These are phyloP conservation scores for Syncephalis plumigaleata DNA, from an alignment of 371 early-diverging fungal genomes.

Conservation along the genomic window DNA sequence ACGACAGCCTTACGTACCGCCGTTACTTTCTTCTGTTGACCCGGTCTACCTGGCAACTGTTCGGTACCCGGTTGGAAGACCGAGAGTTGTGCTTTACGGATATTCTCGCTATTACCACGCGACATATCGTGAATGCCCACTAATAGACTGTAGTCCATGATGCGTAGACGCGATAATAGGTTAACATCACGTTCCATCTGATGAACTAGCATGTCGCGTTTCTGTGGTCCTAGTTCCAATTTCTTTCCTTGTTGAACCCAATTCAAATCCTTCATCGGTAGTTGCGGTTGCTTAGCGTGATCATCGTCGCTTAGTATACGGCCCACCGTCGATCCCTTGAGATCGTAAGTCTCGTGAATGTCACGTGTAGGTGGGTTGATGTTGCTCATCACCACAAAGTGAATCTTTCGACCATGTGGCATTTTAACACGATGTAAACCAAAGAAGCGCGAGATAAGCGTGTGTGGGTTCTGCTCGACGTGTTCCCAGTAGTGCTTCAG, in stretches of 20 bases:
- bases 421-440: constrained; percentile 91
- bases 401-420: constrained; percentile 79
- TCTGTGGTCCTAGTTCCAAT: constrained; percentile 70
- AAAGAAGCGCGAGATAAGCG: constrained; percentile 81
- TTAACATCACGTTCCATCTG: constrained; percentile 74
- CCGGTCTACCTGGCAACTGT: constrained; percentile 13
- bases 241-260: constrained; percentile 58
- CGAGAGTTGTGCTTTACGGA: constrained; percentile 70
- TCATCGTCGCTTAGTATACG: constrained; percentile 61
- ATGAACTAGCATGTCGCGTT: constrained; percentile 47
- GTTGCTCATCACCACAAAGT: constrained; percentile 97
- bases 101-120: constrained; percentile 67
- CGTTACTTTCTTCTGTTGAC: constrained; percentile 36
- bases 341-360: constrained; percentile 87
- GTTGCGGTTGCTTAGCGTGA: constrained; percentile 48
- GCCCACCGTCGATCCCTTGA: constrained; percentile 88
- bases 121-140: constrained; percentile 74
- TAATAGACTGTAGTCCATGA: constrained; percentile 95
- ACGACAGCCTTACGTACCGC: constrained; percentile 47
- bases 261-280: constrained; percentile 89
- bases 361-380: constrained; percentile 91
- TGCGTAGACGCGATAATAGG: constrained; percentile 43
- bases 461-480: constrained; percentile 79
- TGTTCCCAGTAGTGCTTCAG: constrained; percentile 80
- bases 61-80: constrained; percentile 31